Conservation (phyloP, 306 rosid species). For the Gastrolobium villosum region DNA sequence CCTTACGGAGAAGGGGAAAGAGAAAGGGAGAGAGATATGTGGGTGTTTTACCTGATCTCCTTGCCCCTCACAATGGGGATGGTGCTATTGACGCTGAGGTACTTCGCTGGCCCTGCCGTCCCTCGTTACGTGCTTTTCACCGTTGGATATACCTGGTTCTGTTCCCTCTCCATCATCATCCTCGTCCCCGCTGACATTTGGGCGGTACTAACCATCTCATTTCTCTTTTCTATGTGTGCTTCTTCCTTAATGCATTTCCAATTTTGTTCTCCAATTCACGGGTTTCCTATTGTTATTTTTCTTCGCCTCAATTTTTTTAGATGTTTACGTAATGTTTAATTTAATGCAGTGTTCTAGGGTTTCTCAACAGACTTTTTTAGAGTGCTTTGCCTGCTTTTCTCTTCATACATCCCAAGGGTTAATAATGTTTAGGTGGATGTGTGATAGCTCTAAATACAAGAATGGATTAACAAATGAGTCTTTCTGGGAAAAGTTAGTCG, state of each 20-base stretch:
- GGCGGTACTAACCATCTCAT: slow-evolving; percentile 61
- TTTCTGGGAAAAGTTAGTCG: background rate
- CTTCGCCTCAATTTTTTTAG: background rate
- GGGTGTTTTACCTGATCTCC: slow-evolving; percentile 97
- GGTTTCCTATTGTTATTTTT: background rate
- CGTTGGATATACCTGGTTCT: slow-evolving; percentile 96
- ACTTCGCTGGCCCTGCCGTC: slow-evolving; percentile 87
- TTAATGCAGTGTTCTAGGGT: background rate
- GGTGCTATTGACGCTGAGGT: slow-evolving; percentile 79
- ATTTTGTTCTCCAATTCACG: background rate
- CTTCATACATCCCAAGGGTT: background rate
- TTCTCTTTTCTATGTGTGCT: background rate
- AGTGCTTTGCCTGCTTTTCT: background rate
- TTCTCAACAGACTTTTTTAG: background rate
- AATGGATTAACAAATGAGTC: background rate
- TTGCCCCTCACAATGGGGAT: slow-evolving; percentile 87
- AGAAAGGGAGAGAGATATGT: slow-evolving; percentile 57
- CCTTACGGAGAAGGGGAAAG: too few species aligned
- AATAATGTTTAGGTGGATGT: background rate
- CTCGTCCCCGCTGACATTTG: slow-evolving; percentile 99
- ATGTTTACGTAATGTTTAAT: background rate
- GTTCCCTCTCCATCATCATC: slow-evolving; percentile 91
- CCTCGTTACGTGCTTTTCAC: slow-evolving; percentile 93
- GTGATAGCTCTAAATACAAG: background rate
- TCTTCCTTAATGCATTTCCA: background rate